Evolutionary conservation across 75 land plant species (phyloP).

Genomic region (Pinus albicaulis): DNA sequence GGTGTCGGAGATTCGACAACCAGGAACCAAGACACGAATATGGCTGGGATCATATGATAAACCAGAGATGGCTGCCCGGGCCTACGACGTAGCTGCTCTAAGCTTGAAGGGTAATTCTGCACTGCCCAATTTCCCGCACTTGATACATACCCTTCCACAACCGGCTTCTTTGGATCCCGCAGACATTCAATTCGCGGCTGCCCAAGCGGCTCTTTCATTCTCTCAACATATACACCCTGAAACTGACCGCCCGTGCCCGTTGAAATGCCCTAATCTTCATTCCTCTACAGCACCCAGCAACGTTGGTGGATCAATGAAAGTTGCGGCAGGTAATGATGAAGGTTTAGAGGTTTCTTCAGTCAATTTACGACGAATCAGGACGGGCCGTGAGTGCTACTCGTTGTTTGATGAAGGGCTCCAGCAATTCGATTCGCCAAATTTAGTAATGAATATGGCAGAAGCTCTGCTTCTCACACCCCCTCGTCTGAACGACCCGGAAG

Average conservation of each 20-base stretch:
- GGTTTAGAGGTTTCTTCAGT: too few relatives aligned
- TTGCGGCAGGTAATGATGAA: too few relatives aligned
- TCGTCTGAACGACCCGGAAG: not conserved
- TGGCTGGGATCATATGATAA: conserved; percentile 37
- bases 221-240: not conserved
- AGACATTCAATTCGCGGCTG: conserved; percentile 29
- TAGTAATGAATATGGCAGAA: conserved; percentile 15
- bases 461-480: conserved; percentile 12
- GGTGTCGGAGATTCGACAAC: conserved; percentile 18
- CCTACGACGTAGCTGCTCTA: too few relatives aligned
- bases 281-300: too few relatives aligned
- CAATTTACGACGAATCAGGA: not conserved
- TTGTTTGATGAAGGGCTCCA: conserved; percentile 1
- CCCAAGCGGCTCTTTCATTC: conserved; percentile 13
- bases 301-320: too few relatives aligned
- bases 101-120: conserved; percentile 18
- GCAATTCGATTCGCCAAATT: conserved; percentile 9
- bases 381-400: not conserved
- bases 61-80: too few relatives aligned
- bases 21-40: conserved; percentile 25
- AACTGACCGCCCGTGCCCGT: too few relatives aligned
- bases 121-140: conserved; percentile 32
- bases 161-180: conserved; percentile 11
- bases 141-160: conserved; percentile 7
- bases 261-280: too few relatives aligned